phyloP scores from a whole-genome alignment of 176 grass and related monocot genomes.

The Saccharum officinarum region DNA sequence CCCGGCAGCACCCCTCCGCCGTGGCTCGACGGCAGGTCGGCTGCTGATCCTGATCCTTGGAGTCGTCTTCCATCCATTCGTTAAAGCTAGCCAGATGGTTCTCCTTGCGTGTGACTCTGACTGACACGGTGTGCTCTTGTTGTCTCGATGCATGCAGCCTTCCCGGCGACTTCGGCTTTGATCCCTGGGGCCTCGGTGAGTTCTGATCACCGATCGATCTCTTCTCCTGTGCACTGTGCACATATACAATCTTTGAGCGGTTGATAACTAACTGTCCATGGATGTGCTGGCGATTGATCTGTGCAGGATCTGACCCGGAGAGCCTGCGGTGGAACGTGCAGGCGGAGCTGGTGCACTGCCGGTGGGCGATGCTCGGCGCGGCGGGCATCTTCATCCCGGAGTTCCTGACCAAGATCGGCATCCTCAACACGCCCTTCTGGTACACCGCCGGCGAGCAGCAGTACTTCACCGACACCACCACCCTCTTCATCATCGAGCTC shows the following conservation, averaged over 20 bases:
- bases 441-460: slow-evolving; percentile 76
- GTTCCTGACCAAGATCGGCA: slow-evolving; percentile 83
- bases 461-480: slow-evolving; percentile 98
- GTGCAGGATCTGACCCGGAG: slow-evolving; percentile 85
- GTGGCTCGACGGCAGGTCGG: slow-evolving; percentile 94
- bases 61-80: not conserved
- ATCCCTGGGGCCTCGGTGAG: slow-evolving; percentile 90
- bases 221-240: not conserved
- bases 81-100: not conserved
- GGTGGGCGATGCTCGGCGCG: slow-evolving; percentile 95
- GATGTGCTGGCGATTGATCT: not conserved
- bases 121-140: slow-evolving; percentile 7
- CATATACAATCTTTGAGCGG: no score
- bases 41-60: not conserved
- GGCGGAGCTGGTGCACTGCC: slow-evolving; percentile 91
- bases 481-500: slow-evolving; percentile 90
- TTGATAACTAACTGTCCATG: not conserved
- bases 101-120: not conserved
- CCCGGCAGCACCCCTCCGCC: slow-evolving; percentile 92
- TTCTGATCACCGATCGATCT: not conserved
- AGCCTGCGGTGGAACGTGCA: slow-evolving; percentile 85
- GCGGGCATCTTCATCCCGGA: slow-evolving; percentile 97
- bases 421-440: slow-evolving; percentile 93
- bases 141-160: slow-evolving; percentile 57
- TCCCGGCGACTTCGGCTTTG: slow-evolving; percentile 95